A percentile compares a stretch with the other conserved stretches of the same genome.
Evolutionary conservation across 768 basidiomycete species (phyloP).

Genomic region (Lepiota venenata): DNA sequence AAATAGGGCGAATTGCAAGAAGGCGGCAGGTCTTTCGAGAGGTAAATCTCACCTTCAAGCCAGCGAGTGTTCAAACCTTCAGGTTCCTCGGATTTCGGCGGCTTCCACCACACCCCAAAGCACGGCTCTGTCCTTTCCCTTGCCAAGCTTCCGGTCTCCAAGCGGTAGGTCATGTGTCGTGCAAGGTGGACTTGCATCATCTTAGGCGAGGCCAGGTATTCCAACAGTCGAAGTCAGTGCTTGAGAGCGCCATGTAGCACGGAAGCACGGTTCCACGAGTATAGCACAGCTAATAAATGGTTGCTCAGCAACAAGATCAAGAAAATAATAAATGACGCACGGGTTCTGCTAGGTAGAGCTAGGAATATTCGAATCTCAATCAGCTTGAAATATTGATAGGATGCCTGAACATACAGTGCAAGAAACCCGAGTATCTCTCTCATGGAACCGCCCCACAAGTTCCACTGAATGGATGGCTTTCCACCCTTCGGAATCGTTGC

Average conservation of each 20-base stretch:
- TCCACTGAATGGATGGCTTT: not conserved
- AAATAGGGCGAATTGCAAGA: conserved; percentile 12
- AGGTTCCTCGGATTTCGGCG: conserved; percentile 6
- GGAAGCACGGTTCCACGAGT: not conserved
- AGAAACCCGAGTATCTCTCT: conserved; percentile 1
- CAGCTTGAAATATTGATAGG: not conserved
- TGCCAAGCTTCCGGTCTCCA: not conserved
- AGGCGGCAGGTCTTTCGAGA: conserved; percentile 13
- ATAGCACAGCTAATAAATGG: not conserved
- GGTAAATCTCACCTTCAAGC: conserved; percentile 20
- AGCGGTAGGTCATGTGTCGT: not conserved
- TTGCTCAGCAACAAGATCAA: too few relatives aligned
- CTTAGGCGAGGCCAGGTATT: not conserved
- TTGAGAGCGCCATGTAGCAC: not conserved
- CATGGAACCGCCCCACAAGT: conserved; percentile 5
- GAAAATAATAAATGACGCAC: not conserved
- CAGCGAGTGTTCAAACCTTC: not conserved
- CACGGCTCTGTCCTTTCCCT: not conserved
- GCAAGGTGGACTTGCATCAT: not conserved
- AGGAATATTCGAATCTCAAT: not conserved
- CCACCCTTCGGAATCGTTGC: conserved; percentile 20
- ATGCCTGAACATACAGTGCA: not conserved
- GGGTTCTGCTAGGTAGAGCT: not conserved
- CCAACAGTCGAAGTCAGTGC: not conserved
- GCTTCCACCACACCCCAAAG: conserved; percentile 14